Conservation (phyloP, 805 yeast genomes). For the Ogataea paradorogensis region DNA sequence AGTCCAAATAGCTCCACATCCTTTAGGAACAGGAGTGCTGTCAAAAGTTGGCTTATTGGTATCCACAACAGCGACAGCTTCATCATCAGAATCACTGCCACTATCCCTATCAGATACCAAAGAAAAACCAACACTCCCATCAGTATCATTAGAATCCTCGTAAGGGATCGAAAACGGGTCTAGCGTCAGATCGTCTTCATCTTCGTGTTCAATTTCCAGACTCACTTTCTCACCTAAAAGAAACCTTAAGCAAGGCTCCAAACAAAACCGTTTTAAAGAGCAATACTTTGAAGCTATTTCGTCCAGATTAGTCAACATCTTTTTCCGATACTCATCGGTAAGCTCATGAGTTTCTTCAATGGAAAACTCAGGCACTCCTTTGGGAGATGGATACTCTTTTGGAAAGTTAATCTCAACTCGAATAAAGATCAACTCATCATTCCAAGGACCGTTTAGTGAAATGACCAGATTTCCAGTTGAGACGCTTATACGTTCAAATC, state of each 20-base stretch:
- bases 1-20: conserved; percentile 91
- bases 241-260: conserved; percentile 75
- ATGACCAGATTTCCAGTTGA: conserved; percentile 77
- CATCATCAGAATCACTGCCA: conserved; percentile 25
- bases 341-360: conserved; percentile 82
- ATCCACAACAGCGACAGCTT: conserved; percentile 11
- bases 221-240: conserved; percentile 78
- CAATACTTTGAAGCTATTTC: conserved; percentile 58
- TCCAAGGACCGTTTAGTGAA: conserved; percentile 82
- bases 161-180: conserved; percentile 32
- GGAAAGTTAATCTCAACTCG: conserved; percentile 74
- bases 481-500: conserved; percentile 84
- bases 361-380: conserved; percentile 47
- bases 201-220: conserved; percentile 36
- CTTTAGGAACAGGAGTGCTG: conserved; percentile 87
- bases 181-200: conserved; percentile 22
- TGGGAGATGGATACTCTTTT: conserved; percentile 60
- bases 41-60: conserved; percentile 45
- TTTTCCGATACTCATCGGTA: conserved; percentile 43
- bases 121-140: conserved; percentile 23
- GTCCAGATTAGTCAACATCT: conserved; percentile 48
- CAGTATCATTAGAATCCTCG: conserved; percentile 26
- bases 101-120: conserved; percentile 16
- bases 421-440: conserved; percentile 55
- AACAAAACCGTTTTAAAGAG: conserved; percentile 57